These are phyloP conservation scores for Aspergillus sergii DNA, from an alignment of 2,329 filamentous ascomycete species.

Conservation along the genomic window DNA sequence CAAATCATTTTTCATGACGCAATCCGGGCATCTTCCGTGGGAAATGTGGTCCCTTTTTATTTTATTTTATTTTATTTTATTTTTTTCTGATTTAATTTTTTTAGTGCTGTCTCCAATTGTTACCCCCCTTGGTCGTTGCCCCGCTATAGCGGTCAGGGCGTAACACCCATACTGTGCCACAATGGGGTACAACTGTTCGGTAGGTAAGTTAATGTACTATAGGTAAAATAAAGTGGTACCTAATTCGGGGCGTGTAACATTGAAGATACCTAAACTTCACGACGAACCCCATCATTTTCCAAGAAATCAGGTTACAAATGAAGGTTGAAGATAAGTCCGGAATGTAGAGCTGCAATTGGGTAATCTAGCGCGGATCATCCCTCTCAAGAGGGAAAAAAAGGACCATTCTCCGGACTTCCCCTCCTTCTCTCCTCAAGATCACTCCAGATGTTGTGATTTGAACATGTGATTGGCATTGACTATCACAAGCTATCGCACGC, in stretches of 20 bases:
- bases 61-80: not conserved
- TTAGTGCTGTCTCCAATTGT: not conserved
- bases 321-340: not conserved
- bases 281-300: not conserved
- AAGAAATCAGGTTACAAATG: not conserved
- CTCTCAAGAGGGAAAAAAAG: not conserved
- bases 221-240: not conserved
- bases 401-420: not conserved
- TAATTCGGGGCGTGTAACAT: not conserved
- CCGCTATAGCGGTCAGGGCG: constrained; percentile 1
- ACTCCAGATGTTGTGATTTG: not conserved
- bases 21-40: constrained; percentile 20
- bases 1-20: constrained; percentile 28
- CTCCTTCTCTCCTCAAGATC: no score
- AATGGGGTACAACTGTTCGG: not conserved
- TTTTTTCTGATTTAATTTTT: constrained; percentile 8
- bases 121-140: constrained; percentile 2
- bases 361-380: not conserved
- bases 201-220: not conserved
- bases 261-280: not conserved
- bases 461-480: constrained; percentile 4
- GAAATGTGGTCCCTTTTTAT: constrained; percentile 4
- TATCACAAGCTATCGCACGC: constrained; percentile 5
- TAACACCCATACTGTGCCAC: not conserved
- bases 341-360: not conserved